A percentile compares a stretch with the other conserved stretches of the same genome.
Conservation (phyloP, 129 eudicot genomes). For the Tagetes erecta region DNA sequence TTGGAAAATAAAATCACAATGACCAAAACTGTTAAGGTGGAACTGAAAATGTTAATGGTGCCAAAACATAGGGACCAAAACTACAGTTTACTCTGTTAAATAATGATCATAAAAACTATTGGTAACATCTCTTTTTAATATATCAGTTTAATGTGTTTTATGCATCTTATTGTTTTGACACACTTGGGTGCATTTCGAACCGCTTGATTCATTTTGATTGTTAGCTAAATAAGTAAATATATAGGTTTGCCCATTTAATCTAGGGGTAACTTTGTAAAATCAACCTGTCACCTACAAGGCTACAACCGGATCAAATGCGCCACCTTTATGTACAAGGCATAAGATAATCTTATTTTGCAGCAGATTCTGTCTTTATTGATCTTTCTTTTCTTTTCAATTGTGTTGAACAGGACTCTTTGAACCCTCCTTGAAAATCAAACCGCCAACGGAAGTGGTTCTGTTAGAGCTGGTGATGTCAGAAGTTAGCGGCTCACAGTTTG, state of each 20-base stretch:
- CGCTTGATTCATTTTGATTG: not conserved
- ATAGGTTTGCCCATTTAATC: not conserved
- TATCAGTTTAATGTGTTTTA: not conserved
- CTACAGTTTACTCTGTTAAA: too few relatives aligned
- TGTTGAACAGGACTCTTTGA: slow-evolving; percentile 63
- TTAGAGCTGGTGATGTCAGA: slow-evolving; percentile 75
- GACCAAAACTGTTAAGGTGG: too few relatives aligned
- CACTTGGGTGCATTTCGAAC: not conserved
- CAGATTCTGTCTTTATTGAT: slow-evolving; percentile 8
- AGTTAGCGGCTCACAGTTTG: slow-evolving; percentile 55
- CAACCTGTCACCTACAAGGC: not conserved
- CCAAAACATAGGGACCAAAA: too few relatives aligned
- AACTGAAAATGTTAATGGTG: too few relatives aligned
- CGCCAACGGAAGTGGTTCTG: slow-evolving; percentile 55
- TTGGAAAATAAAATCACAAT: too few relatives aligned
- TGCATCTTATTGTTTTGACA: not conserved
- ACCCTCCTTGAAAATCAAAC: slow-evolving; percentile 55
- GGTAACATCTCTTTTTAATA: not conserved
- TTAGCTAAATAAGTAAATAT: not conserved
- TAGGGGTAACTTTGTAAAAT: too few relatives aligned
- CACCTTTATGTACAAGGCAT: not conserved
- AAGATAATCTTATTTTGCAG: not conserved
- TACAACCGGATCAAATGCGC: not conserved
- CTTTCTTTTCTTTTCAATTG: slow-evolving; percentile 10
- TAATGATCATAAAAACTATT: not conserved